Evolutionary conservation across 208 protist genomes (phyloP).

Genomic region (Histomonas meleagridis): DNA sequence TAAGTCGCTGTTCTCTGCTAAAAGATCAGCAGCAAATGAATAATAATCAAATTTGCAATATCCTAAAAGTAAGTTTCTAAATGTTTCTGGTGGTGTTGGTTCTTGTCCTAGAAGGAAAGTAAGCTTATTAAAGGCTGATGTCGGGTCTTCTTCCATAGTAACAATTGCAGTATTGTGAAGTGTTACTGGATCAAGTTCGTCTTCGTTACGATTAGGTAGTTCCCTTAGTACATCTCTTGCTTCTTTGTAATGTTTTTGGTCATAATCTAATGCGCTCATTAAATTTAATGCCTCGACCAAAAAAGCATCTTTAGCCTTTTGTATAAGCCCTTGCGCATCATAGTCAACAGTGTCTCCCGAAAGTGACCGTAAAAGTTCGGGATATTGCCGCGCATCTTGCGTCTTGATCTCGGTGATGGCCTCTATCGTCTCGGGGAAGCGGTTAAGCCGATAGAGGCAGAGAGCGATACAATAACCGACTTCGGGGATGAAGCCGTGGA

Average conservation of each 20-base stretch:
- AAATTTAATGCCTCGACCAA: constrained; percentile 14
- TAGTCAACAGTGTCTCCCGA: neutral
- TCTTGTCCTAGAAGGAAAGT: constrained; percentile 78
- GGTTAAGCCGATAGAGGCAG: neutral
- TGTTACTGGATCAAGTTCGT: constrained; percentile 81
- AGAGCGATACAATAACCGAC: constrained; percentile 8
- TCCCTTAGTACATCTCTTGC: neutral
- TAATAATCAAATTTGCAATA: constrained; percentile 86
- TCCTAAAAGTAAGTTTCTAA: constrained; percentile 83
- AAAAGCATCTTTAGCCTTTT: neutral
- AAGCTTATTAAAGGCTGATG: constrained; percentile 77
- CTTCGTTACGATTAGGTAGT: constrained; percentile 17
- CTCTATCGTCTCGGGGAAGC: neutral
- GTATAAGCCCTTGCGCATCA: neutral
- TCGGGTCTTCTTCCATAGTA: constrained; percentile 81
- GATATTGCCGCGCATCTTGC: neutral
- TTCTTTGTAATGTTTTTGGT: neutral
- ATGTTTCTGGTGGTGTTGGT: constrained; percentile 82
- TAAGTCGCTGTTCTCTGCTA: constrained; percentile 69
- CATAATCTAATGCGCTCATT: neutral
- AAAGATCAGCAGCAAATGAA: constrained; percentile 78
- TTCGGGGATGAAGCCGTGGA: neutral
- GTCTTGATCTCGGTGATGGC: neutral
- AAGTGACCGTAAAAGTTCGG: neutral
- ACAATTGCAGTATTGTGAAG: constrained; percentile 85